Evolutionary conservation across 345 rosid species (phyloP).

Genomic region (Salix purpurea): DNA sequence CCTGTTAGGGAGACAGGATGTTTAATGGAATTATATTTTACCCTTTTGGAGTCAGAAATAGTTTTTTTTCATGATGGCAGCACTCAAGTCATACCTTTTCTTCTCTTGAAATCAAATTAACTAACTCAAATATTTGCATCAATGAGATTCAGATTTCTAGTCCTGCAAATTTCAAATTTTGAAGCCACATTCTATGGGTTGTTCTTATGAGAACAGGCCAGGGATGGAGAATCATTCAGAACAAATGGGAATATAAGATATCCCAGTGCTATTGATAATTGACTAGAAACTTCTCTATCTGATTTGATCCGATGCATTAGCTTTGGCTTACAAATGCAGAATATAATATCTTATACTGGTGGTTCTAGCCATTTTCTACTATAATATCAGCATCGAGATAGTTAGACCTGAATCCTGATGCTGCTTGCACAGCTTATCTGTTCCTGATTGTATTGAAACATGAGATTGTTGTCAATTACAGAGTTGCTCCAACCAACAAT

Average conservation of each 20-base stretch:
- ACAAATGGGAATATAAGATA: too few species aligned
- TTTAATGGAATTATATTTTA: too few species aligned
- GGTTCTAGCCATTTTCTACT: background rate
- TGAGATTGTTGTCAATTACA: background rate
- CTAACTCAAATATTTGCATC: background rate
- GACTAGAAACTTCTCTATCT: too few species aligned
- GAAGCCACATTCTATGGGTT: background rate
- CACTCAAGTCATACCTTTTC: too few species aligned
- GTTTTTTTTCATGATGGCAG: too few species aligned
- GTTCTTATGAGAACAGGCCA: too few species aligned
- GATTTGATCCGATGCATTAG: too few species aligned
- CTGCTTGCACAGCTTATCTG: background rate
- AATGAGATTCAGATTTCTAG: background rate
- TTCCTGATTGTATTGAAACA: background rate
- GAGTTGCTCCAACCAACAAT: conserved; percentile 8
- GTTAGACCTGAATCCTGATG: background rate
- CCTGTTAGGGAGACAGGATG: too few species aligned
- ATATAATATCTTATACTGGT: background rate
- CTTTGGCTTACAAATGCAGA: background rate
- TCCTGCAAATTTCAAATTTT: background rate
- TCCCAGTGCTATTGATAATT: too few species aligned
- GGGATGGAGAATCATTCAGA: too few species aligned
- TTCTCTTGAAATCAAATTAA: too few species aligned
- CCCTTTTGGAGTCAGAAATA: too few species aligned
- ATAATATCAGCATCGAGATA: background rate